Evolutionary conservation across 108 stramenopile genomes (phyloP).

Genomic region (Stephanodiscus minutulus): DNA sequence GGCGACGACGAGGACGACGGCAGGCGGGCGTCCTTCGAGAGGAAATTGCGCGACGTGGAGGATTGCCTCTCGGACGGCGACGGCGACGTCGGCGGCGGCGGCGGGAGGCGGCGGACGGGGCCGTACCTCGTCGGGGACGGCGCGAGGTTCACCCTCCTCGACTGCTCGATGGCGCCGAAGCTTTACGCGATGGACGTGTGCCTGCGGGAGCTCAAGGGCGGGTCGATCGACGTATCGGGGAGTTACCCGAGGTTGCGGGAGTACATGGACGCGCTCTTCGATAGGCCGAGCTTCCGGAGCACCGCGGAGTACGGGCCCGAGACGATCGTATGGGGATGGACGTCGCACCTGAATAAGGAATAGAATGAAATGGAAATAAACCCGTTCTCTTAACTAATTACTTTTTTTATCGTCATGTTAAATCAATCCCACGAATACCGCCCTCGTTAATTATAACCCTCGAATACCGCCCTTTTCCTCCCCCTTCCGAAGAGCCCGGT

Average conservation of each 20-base stretch:
- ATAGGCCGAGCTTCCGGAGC: conserved; percentile 59
- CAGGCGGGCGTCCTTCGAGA: conserved; percentile 51
- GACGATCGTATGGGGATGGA: conserved; percentile 84
- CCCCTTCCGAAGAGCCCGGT: too few species aligned
- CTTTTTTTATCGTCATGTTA: too few species aligned
- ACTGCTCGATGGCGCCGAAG: conserved; percentile 80
- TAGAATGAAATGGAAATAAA: too few species aligned
- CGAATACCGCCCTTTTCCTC: too few species aligned
- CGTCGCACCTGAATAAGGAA: conserved; percentile 22
- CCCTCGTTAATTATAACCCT: too few species aligned
- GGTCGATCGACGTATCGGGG: conserved; percentile 38
- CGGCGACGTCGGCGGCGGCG: background rate
- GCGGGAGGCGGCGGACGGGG: conserved; percentile 10
- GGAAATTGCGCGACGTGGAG: conserved; percentile 56
- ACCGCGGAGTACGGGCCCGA: conserved; percentile 73
- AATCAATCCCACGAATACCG: too few species aligned
- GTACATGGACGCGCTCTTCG: conserved; percentile 67
- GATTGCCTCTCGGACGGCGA: conserved; percentile 48
- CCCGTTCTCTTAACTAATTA: too few species aligned
- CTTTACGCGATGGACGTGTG: conserved; percentile 76
- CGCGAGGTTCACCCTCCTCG: conserved; percentile 61
- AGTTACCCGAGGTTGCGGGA: conserved; percentile 57
- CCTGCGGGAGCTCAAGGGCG: conserved; percentile 60
- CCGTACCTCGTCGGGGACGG: conserved; percentile 65
- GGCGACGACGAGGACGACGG: conserved; percentile 55